A percentile compares a stretch with the other conserved stretches of the same genome.
Evolutionary conservation across 805 yeast genomes (phyloP).

Genomic region (Monosporozyma aquatica): DNA sequence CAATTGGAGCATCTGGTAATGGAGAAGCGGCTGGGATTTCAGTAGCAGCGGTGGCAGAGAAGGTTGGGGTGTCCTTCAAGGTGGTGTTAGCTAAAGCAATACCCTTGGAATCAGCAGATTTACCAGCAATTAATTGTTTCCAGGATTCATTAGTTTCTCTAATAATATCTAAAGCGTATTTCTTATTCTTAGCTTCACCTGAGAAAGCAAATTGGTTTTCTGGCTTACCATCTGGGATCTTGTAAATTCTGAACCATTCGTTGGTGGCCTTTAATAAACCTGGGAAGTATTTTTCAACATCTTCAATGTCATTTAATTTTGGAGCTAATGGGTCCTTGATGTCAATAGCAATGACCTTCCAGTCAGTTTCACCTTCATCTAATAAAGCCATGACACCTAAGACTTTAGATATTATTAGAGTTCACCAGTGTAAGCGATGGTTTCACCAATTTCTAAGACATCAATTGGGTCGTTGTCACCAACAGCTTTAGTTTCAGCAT

Average conservation of each 20-base stretch:
- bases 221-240: constrained; percentile 96
- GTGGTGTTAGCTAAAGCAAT: constrained; percentile 73
- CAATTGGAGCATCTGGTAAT: constrained; percentile 85
- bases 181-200: constrained; percentile 82
- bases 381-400: constrained; percentile 90
- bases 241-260: constrained; percentile 98
- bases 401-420: constrained; percentile 83
- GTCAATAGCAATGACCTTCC: constrained; percentile 88
- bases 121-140: constrained; percentile 63
- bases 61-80: constrained; percentile 46
- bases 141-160: constrained; percentile 80
- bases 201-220: constrained; percentile 94
- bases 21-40: constrained; percentile 64
- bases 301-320: constrained; percentile 81
- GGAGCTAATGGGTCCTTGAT: constrained; percentile 82
- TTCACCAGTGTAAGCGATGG: constrained; percentile 57
- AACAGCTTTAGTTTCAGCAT: constrained; percentile 55
- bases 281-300: constrained; percentile 82
- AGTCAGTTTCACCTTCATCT: constrained; percentile 86
- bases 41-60: constrained; percentile 37
- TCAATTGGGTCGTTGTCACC: constrained; percentile 87
- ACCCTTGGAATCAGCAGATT: constrained; percentile 49
- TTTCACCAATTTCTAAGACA: constrained; percentile 73
- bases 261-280: constrained; percentile 88
- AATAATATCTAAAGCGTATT: constrained; percentile 77